A percentile compares a stretch with the other conserved stretches of the same genome.
phyloP scores from a whole-genome alignment of 139 green algal genomes.

The Tetradesmus obliquus region DNA sequence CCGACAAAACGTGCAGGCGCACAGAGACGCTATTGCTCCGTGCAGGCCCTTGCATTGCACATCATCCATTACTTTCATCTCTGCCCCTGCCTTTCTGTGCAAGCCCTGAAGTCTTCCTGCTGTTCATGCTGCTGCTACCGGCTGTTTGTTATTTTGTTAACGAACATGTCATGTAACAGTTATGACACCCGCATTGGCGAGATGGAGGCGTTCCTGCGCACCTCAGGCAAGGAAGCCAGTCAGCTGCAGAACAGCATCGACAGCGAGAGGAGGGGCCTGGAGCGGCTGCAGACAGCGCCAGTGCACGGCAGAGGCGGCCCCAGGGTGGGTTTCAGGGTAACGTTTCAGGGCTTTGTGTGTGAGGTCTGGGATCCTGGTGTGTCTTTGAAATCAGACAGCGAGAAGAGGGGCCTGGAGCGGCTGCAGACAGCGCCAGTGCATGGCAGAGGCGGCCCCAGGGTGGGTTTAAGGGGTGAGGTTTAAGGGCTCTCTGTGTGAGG shows the following conservation, averaged over 20 bases:
- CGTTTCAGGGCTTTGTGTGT: no score
- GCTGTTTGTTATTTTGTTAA: neutral
- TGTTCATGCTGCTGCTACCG: neutral
- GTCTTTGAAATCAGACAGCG: neutral
- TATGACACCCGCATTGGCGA: neutral
- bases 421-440: neutral
- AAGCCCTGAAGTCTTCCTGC: no score
- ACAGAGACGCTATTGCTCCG: neutral
- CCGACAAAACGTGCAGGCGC: no score
- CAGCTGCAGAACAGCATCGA: constrained; percentile 5
- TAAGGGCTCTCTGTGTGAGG: no score
- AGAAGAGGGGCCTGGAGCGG: neutral
- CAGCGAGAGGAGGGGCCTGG: neutral
- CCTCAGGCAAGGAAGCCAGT: neutral
- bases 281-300: neutral
- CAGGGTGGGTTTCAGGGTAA: no score
- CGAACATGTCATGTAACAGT: constrained; percentile 1
- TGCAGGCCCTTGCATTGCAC: neutral
- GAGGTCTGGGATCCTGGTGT: no score
- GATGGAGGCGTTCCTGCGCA: constrained; percentile 25
- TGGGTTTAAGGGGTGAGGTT: no score
- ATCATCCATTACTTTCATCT: neutral
- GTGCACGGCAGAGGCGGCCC: neutral
- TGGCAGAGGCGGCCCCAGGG: neutral
- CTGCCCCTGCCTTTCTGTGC: neutral